Base-by-base conservation (phyloP, 192 early-diverging fungal genomes). In the Podila epicladia region DNA sequence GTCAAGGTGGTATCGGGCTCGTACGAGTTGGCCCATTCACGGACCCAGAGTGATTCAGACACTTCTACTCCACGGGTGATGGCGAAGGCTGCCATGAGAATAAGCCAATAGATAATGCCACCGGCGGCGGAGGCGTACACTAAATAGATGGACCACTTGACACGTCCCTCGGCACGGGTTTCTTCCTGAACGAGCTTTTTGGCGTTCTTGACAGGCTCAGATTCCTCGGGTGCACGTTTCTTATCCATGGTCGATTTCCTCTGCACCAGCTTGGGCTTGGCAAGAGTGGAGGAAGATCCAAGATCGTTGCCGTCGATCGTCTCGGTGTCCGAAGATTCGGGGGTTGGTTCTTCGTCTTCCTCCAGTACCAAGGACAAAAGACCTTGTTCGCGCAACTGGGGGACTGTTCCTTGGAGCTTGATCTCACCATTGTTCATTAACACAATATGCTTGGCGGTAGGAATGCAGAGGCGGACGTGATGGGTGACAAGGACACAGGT, bases 401-500 rank as follows among this genome's bases (percentile, higher is more conserved):
- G 48, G 29, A 74, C 71, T 15, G 68, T 58, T 57, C 76, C 86
- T 49, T 68, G 64, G 32, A 78, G 37, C 1, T 58, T 63, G 24
- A 91, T 83, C 0, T 79, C 75, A 26, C 91, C 92, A 32, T 86
- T 82, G 6, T 84, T 72, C 60, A 94, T 69, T 12, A 86, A 73
- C 0, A 89, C 87, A 9, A 94, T 71, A 28, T 86, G 72, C 22
- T 72, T 74, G 48, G 83, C 85, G 28, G 87, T 90, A 5, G 82
- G 68, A 48, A 92, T 77, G 49, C 91, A 92, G 20, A 89, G 73
- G 4, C 86, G 59, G 19, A 93, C 88, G 61, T 94, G 91, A 73
- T 97, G 97, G 0, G 95, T 95, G 33, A 97, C 95, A 17, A 98
- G 86, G 13, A 98, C 75, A 20, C 92, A 77, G 8, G 97, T 97